Conservation (phyloP, 2,329 filamentous ascomycete genomes). For the Helminthosporium solani region DNA sequence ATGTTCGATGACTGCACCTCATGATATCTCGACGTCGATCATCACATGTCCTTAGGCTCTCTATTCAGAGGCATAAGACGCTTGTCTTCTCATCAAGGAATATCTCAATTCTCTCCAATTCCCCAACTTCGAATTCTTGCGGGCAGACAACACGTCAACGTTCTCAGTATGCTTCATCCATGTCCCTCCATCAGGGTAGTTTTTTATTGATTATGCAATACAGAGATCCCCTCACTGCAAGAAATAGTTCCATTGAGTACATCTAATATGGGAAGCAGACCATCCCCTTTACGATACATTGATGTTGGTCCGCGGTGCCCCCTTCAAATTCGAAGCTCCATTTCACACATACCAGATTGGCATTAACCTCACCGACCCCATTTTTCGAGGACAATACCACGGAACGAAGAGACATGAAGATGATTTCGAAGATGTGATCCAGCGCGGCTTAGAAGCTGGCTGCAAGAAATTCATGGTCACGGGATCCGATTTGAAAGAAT, state of each 20-base stretch:
- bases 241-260: too few relatives aligned
- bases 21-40: not conserved
- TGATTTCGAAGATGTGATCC: slow-evolving; percentile 75
- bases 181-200: not conserved
- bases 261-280: slow-evolving; percentile 12
- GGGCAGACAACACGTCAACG: not conserved
- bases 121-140: not conserved
- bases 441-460: slow-evolving; percentile 73
- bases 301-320: slow-evolving; percentile 44
- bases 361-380: slow-evolving; percentile 92
- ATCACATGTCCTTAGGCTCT: slow-evolving; percentile 11
- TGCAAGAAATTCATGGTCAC: slow-evolving; percentile 92
- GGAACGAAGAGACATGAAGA: slow-evolving; percentile 73
- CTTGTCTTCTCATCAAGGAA: not conserved
- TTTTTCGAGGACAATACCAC: slow-evolving; percentile 83
- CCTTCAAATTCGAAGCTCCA: slow-evolving; percentile 4
- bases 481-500: slow-evolving; percentile 81
- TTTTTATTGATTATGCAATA: too few relatives aligned
- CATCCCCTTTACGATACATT: slow-evolving; percentile 37
- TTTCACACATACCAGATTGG: slow-evolving; percentile 62
- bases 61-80: slow-evolving; percentile 1
- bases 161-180: not conserved
- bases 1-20: not conserved
- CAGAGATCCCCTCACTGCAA: not conserved
- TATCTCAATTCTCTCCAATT: not conserved